Conservation (phyloP, 2,329 filamentous ascomycete species). For the Clonostachys solani region DNA sequence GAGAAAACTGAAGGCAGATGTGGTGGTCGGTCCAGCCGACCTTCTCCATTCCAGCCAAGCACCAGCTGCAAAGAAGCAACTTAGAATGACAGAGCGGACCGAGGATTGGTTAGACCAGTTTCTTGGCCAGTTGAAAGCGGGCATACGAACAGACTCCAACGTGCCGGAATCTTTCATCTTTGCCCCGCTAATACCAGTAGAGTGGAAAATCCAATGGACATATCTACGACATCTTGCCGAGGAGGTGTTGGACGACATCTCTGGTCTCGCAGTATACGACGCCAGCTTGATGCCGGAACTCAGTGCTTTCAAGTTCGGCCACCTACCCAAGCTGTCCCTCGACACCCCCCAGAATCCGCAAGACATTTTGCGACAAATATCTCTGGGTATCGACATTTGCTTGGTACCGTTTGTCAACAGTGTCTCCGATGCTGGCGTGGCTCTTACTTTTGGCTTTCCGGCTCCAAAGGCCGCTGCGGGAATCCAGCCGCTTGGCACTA, state of each 20-base stretch:
- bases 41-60: conserved; percentile 42
- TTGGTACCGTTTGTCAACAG: conserved; percentile 70
- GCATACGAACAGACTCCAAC: conserved; percentile 15
- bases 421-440: conserved; percentile 80
- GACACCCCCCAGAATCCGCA: conserved; percentile 68
- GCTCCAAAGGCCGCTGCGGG: conserved; percentile 12
- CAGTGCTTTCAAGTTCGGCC: conserved; percentile 46
- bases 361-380: conserved; percentile 70
- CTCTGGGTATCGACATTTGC: conserved; percentile 75
- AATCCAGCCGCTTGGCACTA: conserved; percentile 58
- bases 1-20: conserved; percentile 68
- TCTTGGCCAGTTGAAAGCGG: conserved; percentile 30
- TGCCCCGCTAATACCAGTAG: conserved; percentile 69
- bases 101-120: conserved; percentile 76
- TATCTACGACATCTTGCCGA: conserved; percentile 72
- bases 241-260: conserved; percentile 54
- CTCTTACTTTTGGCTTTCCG: conserved; percentile 75
- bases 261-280: conserved; percentile 77
- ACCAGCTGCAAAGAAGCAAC: conserved; percentile 66
- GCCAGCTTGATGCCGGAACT: conserved; percentile 65
- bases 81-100: conserved; percentile 82
- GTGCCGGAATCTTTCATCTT: conserved; percentile 39
- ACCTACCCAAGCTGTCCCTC: conserved; percentile 71
- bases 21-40: conserved; percentile 76
- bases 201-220: conserved; percentile 69